Conservation (phyloP, 176 grass and related monocot genomes). For the Cymbopogon citratus region DNA sequence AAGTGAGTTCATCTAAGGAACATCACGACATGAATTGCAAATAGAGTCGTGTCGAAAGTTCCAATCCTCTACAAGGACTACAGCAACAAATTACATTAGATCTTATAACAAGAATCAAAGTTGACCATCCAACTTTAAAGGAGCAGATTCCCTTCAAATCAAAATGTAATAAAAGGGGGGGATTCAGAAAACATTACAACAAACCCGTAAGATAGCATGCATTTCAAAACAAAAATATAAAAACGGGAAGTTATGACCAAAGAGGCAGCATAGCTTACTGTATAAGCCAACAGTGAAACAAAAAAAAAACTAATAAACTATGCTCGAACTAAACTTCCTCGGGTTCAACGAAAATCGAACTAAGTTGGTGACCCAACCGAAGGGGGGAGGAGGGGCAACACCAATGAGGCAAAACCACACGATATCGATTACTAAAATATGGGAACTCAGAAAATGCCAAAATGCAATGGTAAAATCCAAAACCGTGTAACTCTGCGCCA, state of each 20-base stretch:
- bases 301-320: neutral
- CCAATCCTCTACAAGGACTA: neutral
- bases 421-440: neutral
- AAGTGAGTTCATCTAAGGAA: conserved; percentile 1
- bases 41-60: neutral
- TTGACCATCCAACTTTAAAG: neutral
- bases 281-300: neutral
- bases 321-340: neutral
- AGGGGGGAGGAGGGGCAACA: neutral
- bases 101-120: conserved; percentile 5
- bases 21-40: conserved; percentile 1
- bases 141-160: neutral
- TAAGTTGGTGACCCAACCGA: neutral
- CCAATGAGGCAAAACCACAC: neutral
- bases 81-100: conserved; percentile 6
- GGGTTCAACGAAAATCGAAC: neutral
- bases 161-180: neutral
- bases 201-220: neutral
- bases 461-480: conserved; percentile 2
- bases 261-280: neutral
- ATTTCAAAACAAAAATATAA: conserved; percentile 12
- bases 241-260: neutral
- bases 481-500: neutral
- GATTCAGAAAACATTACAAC: neutral
- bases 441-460: neutral